phyloP scores from a whole-genome alignment of 495 filamentous ascomycete genomes.

The Penicillium malachiteum region DNA sequence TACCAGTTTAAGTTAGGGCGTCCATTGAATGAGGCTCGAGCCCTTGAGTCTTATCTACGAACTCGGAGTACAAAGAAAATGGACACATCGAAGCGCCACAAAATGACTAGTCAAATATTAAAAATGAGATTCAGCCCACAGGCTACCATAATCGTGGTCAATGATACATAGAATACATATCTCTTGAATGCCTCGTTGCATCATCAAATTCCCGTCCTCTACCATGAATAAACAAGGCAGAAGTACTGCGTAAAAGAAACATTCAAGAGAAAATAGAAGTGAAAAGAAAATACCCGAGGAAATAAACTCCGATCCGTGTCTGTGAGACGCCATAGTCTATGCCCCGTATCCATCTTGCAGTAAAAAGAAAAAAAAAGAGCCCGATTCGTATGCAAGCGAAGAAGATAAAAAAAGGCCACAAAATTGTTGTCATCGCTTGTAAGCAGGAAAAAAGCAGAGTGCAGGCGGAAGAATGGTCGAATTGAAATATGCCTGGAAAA shows the following conservation, averaged over 20 bases:
- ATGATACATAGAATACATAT: slow-evolving; percentile 35
- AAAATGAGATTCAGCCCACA: not conserved
- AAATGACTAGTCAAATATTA: not conserved
- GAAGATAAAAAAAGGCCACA: no score
- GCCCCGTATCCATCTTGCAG: slow-evolving; percentile 24
- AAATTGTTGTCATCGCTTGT: slow-evolving; percentile 1
- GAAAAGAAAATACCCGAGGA: slow-evolving; percentile 10
- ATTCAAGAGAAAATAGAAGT: slow-evolving; percentile 18
- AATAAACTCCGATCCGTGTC: slow-evolving; percentile 32
- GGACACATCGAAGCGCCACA: no score
- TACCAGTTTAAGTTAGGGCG: no score
- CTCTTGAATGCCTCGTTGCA: slow-evolving; percentile 23
- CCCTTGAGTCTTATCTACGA: no score
- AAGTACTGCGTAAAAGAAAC: not conserved
- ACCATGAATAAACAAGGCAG: not conserved
- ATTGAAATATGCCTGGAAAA: slow-evolving; percentile 13
- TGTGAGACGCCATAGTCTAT: slow-evolving; percentile 44
- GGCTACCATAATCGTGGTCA: slow-evolving; percentile 16
- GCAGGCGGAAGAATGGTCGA: slow-evolving; percentile 6
- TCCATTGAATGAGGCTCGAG: no score
- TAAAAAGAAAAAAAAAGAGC: slow-evolving; percentile 9
- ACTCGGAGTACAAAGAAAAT: no score
- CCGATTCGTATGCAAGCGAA: slow-evolving; percentile 1
- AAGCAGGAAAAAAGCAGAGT: not conserved
- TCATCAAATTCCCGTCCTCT: slow-evolving; percentile 11